Conservation (phyloP, 805 yeast genomes). For the Metschnikowia hibisci region DNA sequence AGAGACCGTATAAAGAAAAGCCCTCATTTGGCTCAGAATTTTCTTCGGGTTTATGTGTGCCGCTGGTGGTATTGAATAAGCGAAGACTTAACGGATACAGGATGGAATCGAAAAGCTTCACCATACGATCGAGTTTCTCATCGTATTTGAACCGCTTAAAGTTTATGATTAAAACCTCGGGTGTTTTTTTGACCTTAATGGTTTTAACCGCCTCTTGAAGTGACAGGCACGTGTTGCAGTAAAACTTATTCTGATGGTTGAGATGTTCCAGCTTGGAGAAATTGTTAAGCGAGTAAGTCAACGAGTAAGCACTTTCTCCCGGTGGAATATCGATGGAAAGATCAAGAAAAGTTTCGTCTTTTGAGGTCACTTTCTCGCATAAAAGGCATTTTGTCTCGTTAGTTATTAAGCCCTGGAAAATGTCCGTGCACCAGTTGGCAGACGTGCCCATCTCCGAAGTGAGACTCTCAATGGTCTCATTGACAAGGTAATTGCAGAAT, state of each 20-base stretch:
- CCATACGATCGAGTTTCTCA: slow-evolving; percentile 74
- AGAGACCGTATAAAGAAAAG: slow-evolving; percentile 63
- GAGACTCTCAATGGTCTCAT: slow-evolving; percentile 59
- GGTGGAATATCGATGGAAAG: slow-evolving; percentile 79
- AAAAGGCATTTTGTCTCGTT: slow-evolving; percentile 86
- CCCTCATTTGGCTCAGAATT: slow-evolving; percentile 1
- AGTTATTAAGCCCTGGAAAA: slow-evolving; percentile 82
- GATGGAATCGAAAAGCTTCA: slow-evolving; percentile 82
- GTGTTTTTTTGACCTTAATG: slow-evolving; percentile 73
- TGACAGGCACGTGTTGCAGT: slow-evolving; percentile 86
- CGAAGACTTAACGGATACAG: slow-evolving; percentile 72
- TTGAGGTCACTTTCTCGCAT: slow-evolving; percentile 76
- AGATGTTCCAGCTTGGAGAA: slow-evolving; percentile 84
- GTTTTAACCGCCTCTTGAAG: slow-evolving; percentile 92
- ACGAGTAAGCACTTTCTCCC: slow-evolving; percentile 52
- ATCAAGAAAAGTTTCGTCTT: slow-evolving; percentile 85
- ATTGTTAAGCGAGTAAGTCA: slow-evolving; percentile 73
- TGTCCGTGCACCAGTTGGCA: slow-evolving; percentile 54
- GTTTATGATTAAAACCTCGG: slow-evolving; percentile 77
- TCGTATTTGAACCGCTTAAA: slow-evolving; percentile 89
- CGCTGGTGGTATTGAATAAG: slow-evolving; percentile 58
- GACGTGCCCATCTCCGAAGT: slow-evolving; percentile 32
- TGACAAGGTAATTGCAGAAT: slow-evolving; percentile 80
- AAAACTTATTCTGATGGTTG: slow-evolving; percentile 83
- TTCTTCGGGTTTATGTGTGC: not conserved